These are phyloP conservation scores for Musa schizocarpa DNA, from an alignment of 176 grass and related monocot genomes.

Conservation along the genomic window DNA sequence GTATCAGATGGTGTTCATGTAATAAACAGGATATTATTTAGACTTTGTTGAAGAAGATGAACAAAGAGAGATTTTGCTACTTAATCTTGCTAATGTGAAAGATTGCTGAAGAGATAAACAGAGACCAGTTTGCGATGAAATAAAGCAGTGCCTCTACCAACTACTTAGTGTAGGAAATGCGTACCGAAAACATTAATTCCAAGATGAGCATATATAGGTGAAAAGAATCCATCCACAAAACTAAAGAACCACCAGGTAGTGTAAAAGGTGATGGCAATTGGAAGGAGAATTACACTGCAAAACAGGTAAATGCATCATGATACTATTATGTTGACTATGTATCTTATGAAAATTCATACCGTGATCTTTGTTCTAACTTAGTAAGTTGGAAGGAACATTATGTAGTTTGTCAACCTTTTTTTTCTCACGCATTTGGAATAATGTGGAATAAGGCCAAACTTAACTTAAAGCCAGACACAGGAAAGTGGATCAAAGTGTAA, in stretches of 20 bases:
- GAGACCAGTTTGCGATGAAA: too few relatives aligned
- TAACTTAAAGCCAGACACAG: too few relatives aligned
- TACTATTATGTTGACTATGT: neutral
- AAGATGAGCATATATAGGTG: constrained; percentile 63
- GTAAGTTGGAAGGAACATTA: too few relatives aligned
- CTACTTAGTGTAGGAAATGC: neutral
- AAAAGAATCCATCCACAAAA: constrained; percentile 79
- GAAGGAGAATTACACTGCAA: constrained; percentile 65
- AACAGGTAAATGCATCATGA: neutral
- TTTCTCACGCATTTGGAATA: too few relatives aligned
- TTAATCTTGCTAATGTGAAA: too few relatives aligned
- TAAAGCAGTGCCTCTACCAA: too few relatives aligned
- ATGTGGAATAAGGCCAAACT: too few relatives aligned
- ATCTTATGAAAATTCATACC: neutral
- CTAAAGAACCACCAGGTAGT: constrained; percentile 71
- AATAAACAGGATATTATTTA: too few relatives aligned
- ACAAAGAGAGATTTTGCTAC: neutral
- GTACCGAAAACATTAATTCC: constrained; percentile 62
- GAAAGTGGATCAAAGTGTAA: too few relatives aligned
- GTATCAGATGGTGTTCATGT: too few relatives aligned
- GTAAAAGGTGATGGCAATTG: constrained; percentile 76
- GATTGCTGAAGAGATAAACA: too few relatives aligned
- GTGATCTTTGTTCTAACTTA: neutral
- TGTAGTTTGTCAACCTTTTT: too few relatives aligned
- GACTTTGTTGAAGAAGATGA: neutral